These are phyloP conservation scores for Rhodotorula sp. DNA, from an alignment of 1,284 basidiomycete species.

Conservation along the genomic window DNA sequence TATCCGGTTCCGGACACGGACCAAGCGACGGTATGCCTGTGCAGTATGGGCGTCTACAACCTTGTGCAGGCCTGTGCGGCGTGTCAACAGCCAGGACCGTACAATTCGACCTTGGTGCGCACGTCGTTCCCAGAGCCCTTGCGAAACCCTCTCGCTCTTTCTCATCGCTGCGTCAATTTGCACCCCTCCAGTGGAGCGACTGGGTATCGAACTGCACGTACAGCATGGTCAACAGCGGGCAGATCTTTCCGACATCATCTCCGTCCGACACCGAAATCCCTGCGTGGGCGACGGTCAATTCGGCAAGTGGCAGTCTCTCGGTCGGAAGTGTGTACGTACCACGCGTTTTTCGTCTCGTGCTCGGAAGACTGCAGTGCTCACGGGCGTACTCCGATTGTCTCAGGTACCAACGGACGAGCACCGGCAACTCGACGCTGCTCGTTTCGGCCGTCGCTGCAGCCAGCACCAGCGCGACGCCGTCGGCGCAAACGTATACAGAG, in stretches of 20 bases:
- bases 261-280: slow-evolving; percentile 16
- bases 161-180: not conserved
- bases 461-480: not conserved
- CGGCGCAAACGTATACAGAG: not conserved
- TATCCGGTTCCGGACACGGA: slow-evolving; percentile 63
- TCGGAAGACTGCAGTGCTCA: not conserved
- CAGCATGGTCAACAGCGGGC: slow-evolving; percentile 20
- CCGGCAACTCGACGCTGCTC: not conserved
- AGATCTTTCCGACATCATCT: slow-evolving; percentile 18
- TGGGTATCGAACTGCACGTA: slow-evolving; percentile 31
- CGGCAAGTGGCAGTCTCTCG: slow-evolving; percentile 10
- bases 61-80: slow-evolving; percentile 35
- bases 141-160: not conserved
- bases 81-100: slow-evolving; percentile 18
- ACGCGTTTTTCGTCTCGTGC: not conserved
- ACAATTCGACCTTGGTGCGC: slow-evolving; percentile 16
- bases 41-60: slow-evolving; percentile 32
- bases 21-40: slow-evolving; percentile 19
- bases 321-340: slow-evolving; percentile 11
- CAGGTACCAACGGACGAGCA: not conserved
- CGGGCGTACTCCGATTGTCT: no score
- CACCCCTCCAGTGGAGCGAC: slow-evolving; percentile 23
- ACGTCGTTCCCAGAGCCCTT: not conserved
- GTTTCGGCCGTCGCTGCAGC: not conserved
- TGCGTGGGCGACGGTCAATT: slow-evolving; percentile 27